These are phyloP conservation scores for Blastomyces gilchristii DNA, from an alignment of 2,329 filamentous ascomycete species.

Conservation along the genomic window DNA sequence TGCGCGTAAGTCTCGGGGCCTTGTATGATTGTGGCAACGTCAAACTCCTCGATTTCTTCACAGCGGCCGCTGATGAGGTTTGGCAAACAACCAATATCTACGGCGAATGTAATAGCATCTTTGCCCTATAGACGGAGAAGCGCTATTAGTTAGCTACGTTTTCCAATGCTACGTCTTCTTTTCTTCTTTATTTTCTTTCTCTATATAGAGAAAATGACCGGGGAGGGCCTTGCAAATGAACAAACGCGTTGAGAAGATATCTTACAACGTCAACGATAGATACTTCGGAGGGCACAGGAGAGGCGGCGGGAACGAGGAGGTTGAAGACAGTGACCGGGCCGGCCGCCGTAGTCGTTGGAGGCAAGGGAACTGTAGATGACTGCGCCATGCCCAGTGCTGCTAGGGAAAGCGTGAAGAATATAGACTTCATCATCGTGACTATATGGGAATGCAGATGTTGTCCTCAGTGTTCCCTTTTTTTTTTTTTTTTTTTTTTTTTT, in stretches of 20 bases:
- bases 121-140: background rate
- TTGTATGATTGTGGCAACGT: background rate
- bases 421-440: background rate
- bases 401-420: background rate
- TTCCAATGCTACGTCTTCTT: background rate
- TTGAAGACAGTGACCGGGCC: background rate
- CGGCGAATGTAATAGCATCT: conserved; percentile 1
- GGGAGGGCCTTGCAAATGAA: background rate
- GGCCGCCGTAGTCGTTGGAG: background rate
- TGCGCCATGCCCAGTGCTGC: background rate
- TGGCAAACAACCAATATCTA: background rate
- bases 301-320: background rate
- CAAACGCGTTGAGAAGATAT: background rate
- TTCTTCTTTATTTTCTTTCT: too few species aligned
- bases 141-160: background rate
- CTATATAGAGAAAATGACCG: background rate
- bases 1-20: background rate
- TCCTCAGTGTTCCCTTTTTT: background rate
- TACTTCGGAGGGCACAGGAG: background rate
- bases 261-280: background rate
- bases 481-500: background rate
- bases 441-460: background rate
- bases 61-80: background rate
- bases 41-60: background rate
- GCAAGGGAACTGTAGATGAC: background rate